Evolutionary conservation across 768 basidiomycete species (phyloP), one percentile per base, ranked within the genome.

Genomic region (Calvatia gigantea): DNA sequence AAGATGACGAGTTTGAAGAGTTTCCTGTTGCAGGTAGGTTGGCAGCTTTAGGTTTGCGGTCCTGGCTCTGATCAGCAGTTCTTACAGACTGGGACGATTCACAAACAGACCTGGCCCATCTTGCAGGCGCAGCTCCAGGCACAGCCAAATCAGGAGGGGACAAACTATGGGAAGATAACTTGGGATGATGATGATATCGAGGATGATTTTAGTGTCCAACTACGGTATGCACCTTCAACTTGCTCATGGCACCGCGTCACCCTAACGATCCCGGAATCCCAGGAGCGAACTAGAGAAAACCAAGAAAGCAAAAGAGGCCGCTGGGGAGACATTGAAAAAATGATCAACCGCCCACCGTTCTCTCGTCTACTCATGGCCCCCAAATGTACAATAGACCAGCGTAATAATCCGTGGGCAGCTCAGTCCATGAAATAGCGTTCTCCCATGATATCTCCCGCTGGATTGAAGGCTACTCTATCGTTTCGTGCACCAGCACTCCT

Each of bases 101-200:
- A 0, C 78, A 91, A 62, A 94, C 91, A 2, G 87, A 91, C 69
- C 71, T 94, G 23, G 87, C 87, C 12, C 88, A 91, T 66, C 73
- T 93, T 42, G 83, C 82, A 38, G 87, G 87, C 17, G 79, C 84
- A 2, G 82, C 85, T 3, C 86, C 89, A 2, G 89, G 88, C 3
- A 84, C 78, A 11, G 90, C 87, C 2, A 86, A 85, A 63, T 87
- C 87, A 31, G 87, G 87, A 38, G 89, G 90, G 15, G 87, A 97
- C 70, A 91, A 94, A 65, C 75, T 99, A 9, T 99, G 97, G 97
- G 97, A 99, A 76, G 97, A 98, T 63, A 98, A 98, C 69, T n/a
- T 99, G 97, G 97, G 97, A 99, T 65, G 97, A 99, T 64, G 97
- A 99, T 73, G 96, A 98, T 71, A 86, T 97, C 58, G 96, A 96